Evolutionary conservation across 345 rosid genomes (phyloP).

Genomic region (Brassica carinata): DNA sequence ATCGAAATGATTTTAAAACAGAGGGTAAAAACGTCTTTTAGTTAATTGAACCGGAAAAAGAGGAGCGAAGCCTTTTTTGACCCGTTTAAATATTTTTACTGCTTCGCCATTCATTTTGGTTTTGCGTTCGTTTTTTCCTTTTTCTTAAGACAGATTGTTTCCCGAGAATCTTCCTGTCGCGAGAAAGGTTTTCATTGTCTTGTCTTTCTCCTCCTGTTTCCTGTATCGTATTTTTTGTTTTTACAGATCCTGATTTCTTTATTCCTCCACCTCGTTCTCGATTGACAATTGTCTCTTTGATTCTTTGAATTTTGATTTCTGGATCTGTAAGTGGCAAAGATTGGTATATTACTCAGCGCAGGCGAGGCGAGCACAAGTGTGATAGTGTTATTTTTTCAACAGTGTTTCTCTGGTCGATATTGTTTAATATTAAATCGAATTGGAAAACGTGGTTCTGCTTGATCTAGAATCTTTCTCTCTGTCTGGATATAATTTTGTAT

Average conservation of each 20-base stretch:
- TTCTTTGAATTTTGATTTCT: background rate
- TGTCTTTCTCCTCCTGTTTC: background rate
- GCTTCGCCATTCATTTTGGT: background rate
- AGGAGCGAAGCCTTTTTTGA: slow-evolving; percentile 29
- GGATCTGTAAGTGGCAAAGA: slow-evolving; percentile 1
- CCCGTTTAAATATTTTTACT: slow-evolving; percentile 15
- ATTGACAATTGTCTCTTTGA: slow-evolving; percentile 25
- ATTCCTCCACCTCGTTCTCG: background rate
- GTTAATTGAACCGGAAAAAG: slow-evolving; percentile 25
- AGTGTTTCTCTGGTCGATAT: background rate
- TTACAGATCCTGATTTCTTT: background rate
- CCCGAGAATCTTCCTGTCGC: background rate
- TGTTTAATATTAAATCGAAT: slow-evolving; percentile 12
- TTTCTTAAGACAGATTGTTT: background rate
- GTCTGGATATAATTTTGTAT: background rate
- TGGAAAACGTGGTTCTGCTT: slow-evolving; percentile 3
- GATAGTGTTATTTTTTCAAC: background rate
- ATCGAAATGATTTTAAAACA: background rate
- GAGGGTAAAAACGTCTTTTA: slow-evolving; percentile 2
- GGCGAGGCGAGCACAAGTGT: background rate
- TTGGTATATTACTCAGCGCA: background rate
- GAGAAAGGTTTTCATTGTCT: background rate
- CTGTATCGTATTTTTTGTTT: background rate
- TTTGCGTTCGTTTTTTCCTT: background rate
- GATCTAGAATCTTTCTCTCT: slow-evolving; percentile 12